Base-by-base conservation (phyloP, 2,329 filamentous ascomycete genomes). In the Colletotrichum spinosum region DNA sequence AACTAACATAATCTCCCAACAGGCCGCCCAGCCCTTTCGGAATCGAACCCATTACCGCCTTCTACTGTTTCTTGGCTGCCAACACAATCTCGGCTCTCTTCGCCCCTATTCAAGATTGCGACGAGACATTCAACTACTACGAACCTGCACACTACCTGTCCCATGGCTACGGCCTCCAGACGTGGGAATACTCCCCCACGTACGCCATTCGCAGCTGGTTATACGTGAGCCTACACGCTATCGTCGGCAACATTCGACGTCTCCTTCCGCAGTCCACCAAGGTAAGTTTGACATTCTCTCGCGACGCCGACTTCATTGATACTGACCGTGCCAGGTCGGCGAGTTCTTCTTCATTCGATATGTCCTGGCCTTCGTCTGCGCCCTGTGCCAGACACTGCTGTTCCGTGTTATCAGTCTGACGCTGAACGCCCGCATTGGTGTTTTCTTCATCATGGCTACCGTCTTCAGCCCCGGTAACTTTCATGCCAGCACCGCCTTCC, bases 51-150 rank as follows among this genome's bases (percentile, higher is more conserved):
- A 91, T 92, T 70, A 84, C 88, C 51, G 91, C 91, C 11, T 97
- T 97, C 76, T 96, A 92, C 74, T 78, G 93, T 68, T 96, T 97
- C 76, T 81, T 97, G 50, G 81, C 83, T 37, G 90, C 91, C 69
- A 93, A 93, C 74, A 70, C 91, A 15, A 72, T 95, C 25, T 92
- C 95, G 7, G 96, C 95, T 10, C 73, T 91, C 38, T 95, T 90
- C 76, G 90, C 94, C 2, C 96, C 96, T 0, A 97, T 99, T 69
- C 94, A 97, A 77, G 96, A 99, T 78, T 99, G 96, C 76, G 96
- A 99, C 73, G 96, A 99, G 81, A 95, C 95, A 10, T 99, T 97
- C 86, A 99, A 99, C 77, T 99, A 97, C 83, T 99, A 95, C 94
- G 96, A 99, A 73, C 95, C 96, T 0, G 89, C 94, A 0, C 96